A percentile compares a stretch with the other conserved stretches of the same genome.
These are phyloP conservation scores for Dothistroma septosporum DNA, from an alignment of 2,329 filamentous ascomycete species.

Conservation along the genomic window DNA sequence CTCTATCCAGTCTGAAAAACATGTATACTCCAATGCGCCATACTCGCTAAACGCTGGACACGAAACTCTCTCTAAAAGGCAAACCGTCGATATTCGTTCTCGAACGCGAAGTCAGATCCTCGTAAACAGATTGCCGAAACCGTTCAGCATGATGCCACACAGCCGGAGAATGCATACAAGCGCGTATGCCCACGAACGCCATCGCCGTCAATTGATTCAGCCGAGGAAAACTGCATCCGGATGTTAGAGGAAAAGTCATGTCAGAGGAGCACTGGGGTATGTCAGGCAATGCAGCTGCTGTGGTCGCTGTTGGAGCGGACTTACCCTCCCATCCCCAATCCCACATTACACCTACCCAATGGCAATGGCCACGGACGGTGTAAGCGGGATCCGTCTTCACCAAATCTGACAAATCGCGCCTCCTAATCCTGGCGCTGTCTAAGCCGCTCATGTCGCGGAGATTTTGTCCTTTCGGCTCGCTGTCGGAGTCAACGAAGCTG, in stretches of 20 bases:
- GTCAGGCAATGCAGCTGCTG: slow-evolving; percentile 3
- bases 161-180: neutral
- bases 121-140: neutral
- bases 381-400: slow-evolving; percentile 44
- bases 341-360: slow-evolving; percentile 69
- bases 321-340: slow-evolving; percentile 70
- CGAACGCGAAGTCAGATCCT: neutral
- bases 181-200: neutral
- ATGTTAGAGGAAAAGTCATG: slow-evolving; percentile 1
- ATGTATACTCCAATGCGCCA: slow-evolving; percentile 1
- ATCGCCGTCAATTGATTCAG: slow-evolving; percentile 20
- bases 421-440: slow-evolving; percentile 3
- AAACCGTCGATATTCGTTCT: neutral
- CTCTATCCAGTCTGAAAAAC: neutral
- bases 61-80: neutral
- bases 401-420: slow-evolving; percentile 8
- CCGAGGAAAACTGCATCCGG: slow-evolving; percentile 38
- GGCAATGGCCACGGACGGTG: slow-evolving; percentile 61
- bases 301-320: slow-evolving; percentile 27
- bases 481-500: slow-evolving; percentile 25
- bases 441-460: slow-evolving; percentile 4
- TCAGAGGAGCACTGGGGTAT: neutral
- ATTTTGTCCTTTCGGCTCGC: slow-evolving; percentile 8
- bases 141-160: neutral
- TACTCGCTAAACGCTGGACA: slow-evolving; percentile 3